Evolutionary conservation across 805 yeast species (phyloP).

Genomic region (Kuraishia ogatae): DNA sequence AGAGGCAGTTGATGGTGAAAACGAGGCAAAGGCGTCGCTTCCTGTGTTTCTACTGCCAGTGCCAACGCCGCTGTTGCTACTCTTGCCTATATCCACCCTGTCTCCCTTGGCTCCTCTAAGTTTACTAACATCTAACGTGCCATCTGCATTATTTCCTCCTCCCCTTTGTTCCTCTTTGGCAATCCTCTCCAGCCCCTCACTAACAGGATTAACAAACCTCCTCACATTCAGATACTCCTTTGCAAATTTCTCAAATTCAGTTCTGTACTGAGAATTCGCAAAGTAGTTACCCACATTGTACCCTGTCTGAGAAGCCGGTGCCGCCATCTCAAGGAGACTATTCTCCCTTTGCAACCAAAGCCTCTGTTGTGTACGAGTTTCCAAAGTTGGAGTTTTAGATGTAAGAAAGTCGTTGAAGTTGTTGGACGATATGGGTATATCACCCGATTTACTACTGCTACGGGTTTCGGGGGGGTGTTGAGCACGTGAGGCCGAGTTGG

Average conservation of each 20-base stretch:
- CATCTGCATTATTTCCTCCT: background rate
- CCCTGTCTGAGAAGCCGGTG: slow-evolving; percentile 10
- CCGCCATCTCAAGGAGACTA: slow-evolving; percentile 50
- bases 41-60: no score
- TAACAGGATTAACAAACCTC: slow-evolving; percentile 62
- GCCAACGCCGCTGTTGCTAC: background rate
- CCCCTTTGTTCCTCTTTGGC: slow-evolving; percentile 12
- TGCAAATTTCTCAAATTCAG: slow-evolving; percentile 73
- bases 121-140: background rate
- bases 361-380: slow-evolving; percentile 74
- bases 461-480: background rate
- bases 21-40: background rate
- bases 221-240: slow-evolving; percentile 66
- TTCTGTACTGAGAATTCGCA: slow-evolving; percentile 47
- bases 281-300: slow-evolving; percentile 26
- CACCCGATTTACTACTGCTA: background rate
- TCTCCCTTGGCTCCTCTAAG: background rate
- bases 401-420: slow-evolving; percentile 33
- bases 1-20: background rate
- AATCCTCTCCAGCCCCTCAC: slow-evolving; percentile 50
- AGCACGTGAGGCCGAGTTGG: background rate
- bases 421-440: slow-evolving; percentile 7
- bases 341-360: slow-evolving; percentile 80
- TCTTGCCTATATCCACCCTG: background rate
- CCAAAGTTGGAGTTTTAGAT: slow-evolving; percentile 28